Evolutionary conservation across 495 filamentous ascomycete species (phyloP), one percentile per base, ranked within the genome.

Genomic region (Hypoxylon perforatum): DNA sequence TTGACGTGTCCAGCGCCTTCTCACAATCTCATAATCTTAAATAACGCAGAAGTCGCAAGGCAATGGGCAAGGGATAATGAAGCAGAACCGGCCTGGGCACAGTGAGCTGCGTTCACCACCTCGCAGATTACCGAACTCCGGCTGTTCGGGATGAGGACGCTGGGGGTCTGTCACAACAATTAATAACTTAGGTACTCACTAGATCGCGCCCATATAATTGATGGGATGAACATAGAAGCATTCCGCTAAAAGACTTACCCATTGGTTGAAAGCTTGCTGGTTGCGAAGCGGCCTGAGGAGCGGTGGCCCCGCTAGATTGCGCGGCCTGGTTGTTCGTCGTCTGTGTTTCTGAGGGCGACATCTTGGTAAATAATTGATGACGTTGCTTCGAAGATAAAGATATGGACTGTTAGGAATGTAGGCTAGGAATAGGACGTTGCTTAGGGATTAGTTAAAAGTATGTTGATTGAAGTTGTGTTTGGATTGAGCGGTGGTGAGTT

Each of bases 51-150:
- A 81, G 53, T 81, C 76, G 57, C 76, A 79, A 1, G 78, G 78
- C 19, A 81, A 42, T 18, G 79, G 79, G 67, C 79, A 81, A 1
- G 79, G 79, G 17, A 81, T 70, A 47, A 73, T 76, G 73, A 81
- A 81, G 65, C 79, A 81, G 61, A 81, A 81, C 2, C 77, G 73
- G 9, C 79, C 79, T 1, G 79, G 79, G 30, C 79, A 81, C n/a
- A n/a, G n/a, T 0, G 62, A 57, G 28, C 77, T 55, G 14, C 77
- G 71, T 1, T 78, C 67, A 19, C 79, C 79, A 17, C 79, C 79
- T 17, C 79, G 77, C 39, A 81, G 45, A n/a, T 44, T 38, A 23
- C 73, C 69, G 22, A 72, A 56, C 15, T 74, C 64, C 0, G 71
- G 38, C 38, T 74, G 70, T 15, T 78, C 77, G 0, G 69, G 61